Evolutionary conservation across 2,329 filamentous ascomycete species (phyloP), one percentile per base, ranked within the genome.

Genomic region (Lasiodiplodia gonubiensis): DNA sequence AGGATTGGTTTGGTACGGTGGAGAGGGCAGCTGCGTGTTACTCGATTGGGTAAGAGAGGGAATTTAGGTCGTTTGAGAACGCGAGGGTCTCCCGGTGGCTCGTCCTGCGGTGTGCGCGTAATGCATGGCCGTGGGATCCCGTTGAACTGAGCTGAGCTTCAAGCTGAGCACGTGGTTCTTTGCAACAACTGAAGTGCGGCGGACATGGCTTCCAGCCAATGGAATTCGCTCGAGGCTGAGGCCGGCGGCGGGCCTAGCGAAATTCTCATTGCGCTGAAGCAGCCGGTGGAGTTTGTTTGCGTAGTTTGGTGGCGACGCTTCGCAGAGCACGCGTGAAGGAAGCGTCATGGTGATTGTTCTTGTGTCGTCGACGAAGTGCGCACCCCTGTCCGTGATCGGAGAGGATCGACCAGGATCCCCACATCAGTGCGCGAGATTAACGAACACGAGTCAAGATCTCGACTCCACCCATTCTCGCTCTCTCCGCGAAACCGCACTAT

Each of bases 311-410:
- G 30, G 30, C 30, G 10, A 33, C 30, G 30, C 7, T 2, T 8
- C 30, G 10, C 30, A 10, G 30, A 33, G 3, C 10, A 6, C 7
- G 30, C 1, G 30, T 33, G 7, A 0, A 33, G 8, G 10, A 8
- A 23, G 48, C 48, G 14, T 51, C 48, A 16, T 16, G 5, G 16
- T 6, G 39, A 42, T 18, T 21, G 21, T 4, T 23, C 14, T 14
- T 42, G n/a, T 16, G 23, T 3, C 14, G 55, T 27, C n/a, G 12
- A 35, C 42, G 33, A 25, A 21, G 25, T 10, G 14, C 42, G 11
- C 42, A 46, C 59, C 59, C 59, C 46, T 63, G 59, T 51, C n/a
- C 42, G 23, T 63, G 59, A 63, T 63, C 59, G n/a, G 59, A 63
- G 18, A 21, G 59, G 59, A 63, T 63, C 46, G 42, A 46, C 54